A percentile compares a stretch with the other conserved stretches of the same genome.
phyloP scores from a whole-genome alignment of 805 yeast species.

The Sugiyamaella smithiae region DNA sequence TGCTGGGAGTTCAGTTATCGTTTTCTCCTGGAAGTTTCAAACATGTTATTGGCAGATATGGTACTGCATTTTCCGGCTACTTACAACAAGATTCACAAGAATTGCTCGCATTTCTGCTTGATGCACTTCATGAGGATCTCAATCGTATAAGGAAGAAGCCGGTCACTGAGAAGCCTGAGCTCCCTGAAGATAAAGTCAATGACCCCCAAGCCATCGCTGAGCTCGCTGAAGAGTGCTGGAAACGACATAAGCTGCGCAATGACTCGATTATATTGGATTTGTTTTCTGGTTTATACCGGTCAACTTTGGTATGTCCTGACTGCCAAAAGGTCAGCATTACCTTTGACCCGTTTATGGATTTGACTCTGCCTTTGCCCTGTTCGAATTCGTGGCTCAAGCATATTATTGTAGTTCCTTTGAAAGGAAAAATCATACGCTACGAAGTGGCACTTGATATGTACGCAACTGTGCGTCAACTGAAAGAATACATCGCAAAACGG shows the following conservation, averaged over 20 bases:
- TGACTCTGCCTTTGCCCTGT: slow-evolving; percentile 85
- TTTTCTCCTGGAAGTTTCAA: slow-evolving; percentile 76
- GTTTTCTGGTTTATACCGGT: slow-evolving; percentile 87
- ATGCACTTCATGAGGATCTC: slow-evolving; percentile 88
- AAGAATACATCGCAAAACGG: slow-evolving; percentile 55
- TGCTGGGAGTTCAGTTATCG: slow-evolving; percentile 33
- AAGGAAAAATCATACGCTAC: slow-evolving; percentile 31
- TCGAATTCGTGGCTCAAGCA: slow-evolving; percentile 67
- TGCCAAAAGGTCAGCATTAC: slow-evolving; percentile 80
- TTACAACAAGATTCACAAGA: slow-evolving; percentile 95
- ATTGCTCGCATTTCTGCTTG: slow-evolving; percentile 79
- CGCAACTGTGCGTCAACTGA: slow-evolving; percentile 61
- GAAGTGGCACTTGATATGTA: slow-evolving; percentile 65
- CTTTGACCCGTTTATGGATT: slow-evolving; percentile 89
- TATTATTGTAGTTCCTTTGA: slow-evolving; percentile 60
- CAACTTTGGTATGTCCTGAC: slow-evolving; percentile 83
- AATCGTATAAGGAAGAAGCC: slow-evolving; percentile 83
- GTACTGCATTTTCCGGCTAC: slow-evolving; percentile 73
- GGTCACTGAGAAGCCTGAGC: slow-evolving; percentile 82
- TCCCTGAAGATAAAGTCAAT: slow-evolving; percentile 55
- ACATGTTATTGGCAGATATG: slow-evolving; percentile 70
- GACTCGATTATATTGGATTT: slow-evolving; percentile 82
- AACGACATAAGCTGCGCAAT: slow-evolving; percentile 71
- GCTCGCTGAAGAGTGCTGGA: slow-evolving; percentile 78
- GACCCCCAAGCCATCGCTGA: slow-evolving; percentile 47